Percentiles rank a stretch among this genome's conserved stretches.
Conservation (phyloP, 306 rosid species). For the Oemleria cerasiformis region DNA sequence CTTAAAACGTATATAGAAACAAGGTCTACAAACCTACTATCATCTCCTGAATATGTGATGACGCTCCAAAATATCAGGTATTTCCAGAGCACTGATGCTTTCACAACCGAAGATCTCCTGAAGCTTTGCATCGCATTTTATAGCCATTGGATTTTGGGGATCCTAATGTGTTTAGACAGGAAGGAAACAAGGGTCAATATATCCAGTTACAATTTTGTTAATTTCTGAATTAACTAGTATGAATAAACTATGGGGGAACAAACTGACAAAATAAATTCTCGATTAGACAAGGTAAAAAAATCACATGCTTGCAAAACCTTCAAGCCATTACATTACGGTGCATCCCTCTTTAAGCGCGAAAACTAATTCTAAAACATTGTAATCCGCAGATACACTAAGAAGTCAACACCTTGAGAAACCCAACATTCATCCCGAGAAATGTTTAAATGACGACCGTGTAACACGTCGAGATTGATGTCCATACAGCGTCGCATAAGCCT, state of each 20-base stretch:
- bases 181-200: not conserved
- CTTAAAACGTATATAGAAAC: not conserved
- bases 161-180: conserved; percentile 45
- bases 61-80: conserved; percentile 66
- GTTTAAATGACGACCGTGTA: too few species aligned
- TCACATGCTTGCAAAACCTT: not conserved
- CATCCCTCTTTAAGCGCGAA: not conserved
- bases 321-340: not conserved
- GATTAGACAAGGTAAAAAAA: not conserved
- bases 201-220: conserved; percentile 19
- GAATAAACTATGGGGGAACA: not conserved
- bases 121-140: conserved; percentile 68
- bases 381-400: not conserved
- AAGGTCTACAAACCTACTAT: conserved; percentile 31
- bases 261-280: not conserved
- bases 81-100: conserved; percentile 72
- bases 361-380: conserved; percentile 10
- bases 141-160: conserved; percentile 70
- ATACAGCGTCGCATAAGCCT: not conserved
- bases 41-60: conserved; percentile 72
- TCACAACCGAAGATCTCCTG: conserved; percentile 77
- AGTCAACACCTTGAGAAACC: not conserved
- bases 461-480: too few species aligned
- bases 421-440: not conserved
- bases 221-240: not conserved